Evolutionary conservation across 2,329 filamentous ascomycete genomes (phyloP).

Genomic region (Coniochaeta pulveracea): DNA sequence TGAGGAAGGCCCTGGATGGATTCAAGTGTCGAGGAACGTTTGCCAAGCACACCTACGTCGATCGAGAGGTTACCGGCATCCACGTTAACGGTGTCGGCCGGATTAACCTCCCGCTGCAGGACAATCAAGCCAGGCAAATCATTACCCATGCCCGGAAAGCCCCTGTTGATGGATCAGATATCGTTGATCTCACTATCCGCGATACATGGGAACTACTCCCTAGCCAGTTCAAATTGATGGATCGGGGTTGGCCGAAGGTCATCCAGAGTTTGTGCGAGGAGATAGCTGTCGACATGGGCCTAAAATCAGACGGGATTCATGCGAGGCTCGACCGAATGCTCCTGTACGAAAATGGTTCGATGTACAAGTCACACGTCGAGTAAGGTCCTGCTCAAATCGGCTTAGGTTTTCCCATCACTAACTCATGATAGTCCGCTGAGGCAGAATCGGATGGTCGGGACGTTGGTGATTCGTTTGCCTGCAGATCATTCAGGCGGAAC

Average conservation of each 20-base stretch:
- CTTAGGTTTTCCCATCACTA: too few species aligned
- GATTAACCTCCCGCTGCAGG: conserved; percentile 15
- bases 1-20: too few species aligned
- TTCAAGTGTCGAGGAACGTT: too few species aligned
- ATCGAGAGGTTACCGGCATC: neutral
- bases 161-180: conserved; percentile 24
- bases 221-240: conserved; percentile 22
- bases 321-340: conserved; percentile 34
- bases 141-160: conserved; percentile 17
- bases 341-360: conserved; percentile 36
- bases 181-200: conserved; percentile 26
- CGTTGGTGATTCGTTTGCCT: conserved; percentile 34
- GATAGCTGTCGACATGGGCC: conserved; percentile 19
- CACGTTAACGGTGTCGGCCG: conserved; percentile 8
- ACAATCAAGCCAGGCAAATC: conserved; percentile 13
- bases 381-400: too few species aligned
- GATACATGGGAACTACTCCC: conserved; percentile 32
- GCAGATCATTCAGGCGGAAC: conserved; percentile 35
- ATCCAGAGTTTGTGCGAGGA: conserved; percentile 13
- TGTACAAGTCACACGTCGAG: conserved; percentile 35
- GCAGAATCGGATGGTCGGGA: conserved; percentile 31
- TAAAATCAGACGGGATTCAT: conserved; percentile 14
- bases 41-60: too few species aligned
- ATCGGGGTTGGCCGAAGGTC: conserved; percentile 19
- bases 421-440: neutral